These are phyloP conservation scores for Cucurbita moschata DNA, from an alignment of 306 rosid genomes.

Conservation along the genomic window DNA sequence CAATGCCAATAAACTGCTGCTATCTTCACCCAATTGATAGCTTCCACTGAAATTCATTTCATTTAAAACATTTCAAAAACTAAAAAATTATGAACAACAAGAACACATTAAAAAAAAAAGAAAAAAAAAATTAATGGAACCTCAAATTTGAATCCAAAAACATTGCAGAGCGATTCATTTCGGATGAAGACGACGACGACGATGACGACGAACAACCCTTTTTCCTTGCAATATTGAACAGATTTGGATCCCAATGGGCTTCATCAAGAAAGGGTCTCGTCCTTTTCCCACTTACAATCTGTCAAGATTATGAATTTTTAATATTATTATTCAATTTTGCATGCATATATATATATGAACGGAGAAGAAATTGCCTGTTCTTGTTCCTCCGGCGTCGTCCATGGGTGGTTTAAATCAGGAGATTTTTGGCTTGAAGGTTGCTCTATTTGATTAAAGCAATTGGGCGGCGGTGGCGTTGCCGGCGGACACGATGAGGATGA, in stretches of 20 bases:
- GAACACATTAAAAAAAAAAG: not conserved
- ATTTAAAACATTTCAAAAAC: too few relatives aligned
- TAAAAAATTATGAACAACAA: not conserved
- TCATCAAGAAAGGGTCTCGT: not conserved
- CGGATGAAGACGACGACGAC: not conserved
- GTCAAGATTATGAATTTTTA: not conserved
- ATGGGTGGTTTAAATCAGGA: slow-evolving; percentile 1
- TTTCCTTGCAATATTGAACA: not conserved
- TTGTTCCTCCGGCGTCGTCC: slow-evolving; percentile 2
- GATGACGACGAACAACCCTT: not conserved
- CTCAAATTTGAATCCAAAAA: not conserved
- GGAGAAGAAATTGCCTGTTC: slow-evolving; percentile 10
- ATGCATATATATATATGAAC: not conserved
- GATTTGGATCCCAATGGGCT: not conserved
- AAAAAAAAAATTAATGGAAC: not conserved
- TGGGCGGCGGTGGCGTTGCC: not conserved
- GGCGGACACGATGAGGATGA: not conserved
- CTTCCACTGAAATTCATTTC: not conserved
- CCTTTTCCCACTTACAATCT: not conserved
- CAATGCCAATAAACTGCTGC: not conserved
- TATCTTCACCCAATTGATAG: not conserved
- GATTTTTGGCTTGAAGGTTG: slow-evolving; percentile 78
- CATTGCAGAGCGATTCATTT: not conserved
- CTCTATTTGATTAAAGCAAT: slow-evolving; percentile 26
- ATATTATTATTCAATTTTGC: not conserved